These are phyloP conservation scores for Coelastrella sp. DNA, from an alignment of 139 green algal species.

Conservation along the genomic window DNA sequence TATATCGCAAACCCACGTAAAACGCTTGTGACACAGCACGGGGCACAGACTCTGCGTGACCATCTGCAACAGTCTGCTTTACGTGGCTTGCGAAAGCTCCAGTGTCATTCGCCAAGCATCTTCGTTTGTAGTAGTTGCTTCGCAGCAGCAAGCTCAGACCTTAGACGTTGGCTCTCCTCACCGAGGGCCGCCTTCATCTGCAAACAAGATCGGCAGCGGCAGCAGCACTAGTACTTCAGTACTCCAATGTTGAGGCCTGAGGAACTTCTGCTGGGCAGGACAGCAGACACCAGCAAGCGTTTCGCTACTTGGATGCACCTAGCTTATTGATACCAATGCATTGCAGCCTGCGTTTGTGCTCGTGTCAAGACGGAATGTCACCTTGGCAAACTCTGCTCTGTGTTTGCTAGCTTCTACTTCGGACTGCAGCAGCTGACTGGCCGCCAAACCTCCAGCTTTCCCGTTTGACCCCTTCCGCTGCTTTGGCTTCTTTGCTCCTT, in stretches of 20 bases:
- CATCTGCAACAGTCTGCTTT: no score
- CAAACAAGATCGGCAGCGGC: neutral
- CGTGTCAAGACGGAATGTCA: neutral
- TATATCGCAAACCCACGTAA: no score
- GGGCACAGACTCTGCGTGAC: no score
- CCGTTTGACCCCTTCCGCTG: neutral
- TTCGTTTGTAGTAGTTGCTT: conserved; percentile 33
- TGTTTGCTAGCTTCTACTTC: neutral
- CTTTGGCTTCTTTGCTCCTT: neutral
- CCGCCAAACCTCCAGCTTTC: neutral
- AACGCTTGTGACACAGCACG: no score
- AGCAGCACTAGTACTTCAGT: neutral
- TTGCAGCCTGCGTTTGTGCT: neutral
- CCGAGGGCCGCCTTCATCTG: conserved; percentile 38
- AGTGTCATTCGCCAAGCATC: neutral
- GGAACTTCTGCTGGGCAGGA: no score
- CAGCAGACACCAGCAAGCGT: no score
- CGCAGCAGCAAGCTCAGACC: conserved; percentile 13
- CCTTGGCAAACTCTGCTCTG: conserved; percentile 24
- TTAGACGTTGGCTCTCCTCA: conserved; percentile 25
- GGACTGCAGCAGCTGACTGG: neutral
- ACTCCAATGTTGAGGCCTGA: neutral
- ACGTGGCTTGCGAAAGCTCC: no score
- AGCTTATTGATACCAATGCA: no score
- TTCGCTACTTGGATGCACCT: no score